Percentiles rank a stretch among this genome's conserved stretches.
Conservation (phyloP, 176 grass and related monocot species). For the Avena sativa region DNA sequence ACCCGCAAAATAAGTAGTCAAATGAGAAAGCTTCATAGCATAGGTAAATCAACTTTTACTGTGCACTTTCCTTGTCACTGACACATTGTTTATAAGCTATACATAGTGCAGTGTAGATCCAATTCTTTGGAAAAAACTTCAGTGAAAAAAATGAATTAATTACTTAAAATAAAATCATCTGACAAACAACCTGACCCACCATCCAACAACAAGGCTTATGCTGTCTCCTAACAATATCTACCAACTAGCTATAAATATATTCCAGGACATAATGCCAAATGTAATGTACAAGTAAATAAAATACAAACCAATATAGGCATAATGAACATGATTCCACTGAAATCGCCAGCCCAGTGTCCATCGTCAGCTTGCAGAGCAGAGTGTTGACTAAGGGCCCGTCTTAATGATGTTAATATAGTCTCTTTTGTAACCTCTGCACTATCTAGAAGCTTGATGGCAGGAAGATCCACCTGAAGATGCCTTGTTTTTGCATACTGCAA, state of each 20-base stretch:
- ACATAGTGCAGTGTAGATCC: neutral
- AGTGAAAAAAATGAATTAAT: neutral
- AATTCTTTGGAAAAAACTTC: neutral
- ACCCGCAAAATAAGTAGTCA: too few relatives aligned
- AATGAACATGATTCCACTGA: slow-evolving; percentile 63
- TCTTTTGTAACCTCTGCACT: slow-evolving; percentile 44
- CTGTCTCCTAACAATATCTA: neutral
- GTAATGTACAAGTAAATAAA: neutral
- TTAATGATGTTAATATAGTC: slow-evolving; percentile 51
- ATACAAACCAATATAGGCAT: slow-evolving; percentile 52
- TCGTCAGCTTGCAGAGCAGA: slow-evolving; percentile 60
- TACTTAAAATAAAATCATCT: neutral
- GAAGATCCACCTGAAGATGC: slow-evolving; percentile 26
- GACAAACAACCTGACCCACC: neutral
- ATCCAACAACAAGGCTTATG: neutral
- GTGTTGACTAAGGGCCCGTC: slow-evolving; percentile 42
- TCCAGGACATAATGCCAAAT: neutral
- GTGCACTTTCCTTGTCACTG: too few relatives aligned
- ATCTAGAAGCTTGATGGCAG: slow-evolving; percentile 20
- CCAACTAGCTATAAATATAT: neutral
- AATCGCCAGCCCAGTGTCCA: slow-evolving; percentile 59
- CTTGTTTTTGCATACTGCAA: slow-evolving; percentile 56
- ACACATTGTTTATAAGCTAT: neutral
- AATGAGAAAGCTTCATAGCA: too few relatives aligned
- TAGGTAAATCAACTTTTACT: too few relatives aligned